Conservation (phyloP, 139 green algal species). For the Dunaliella sp. region DNA sequence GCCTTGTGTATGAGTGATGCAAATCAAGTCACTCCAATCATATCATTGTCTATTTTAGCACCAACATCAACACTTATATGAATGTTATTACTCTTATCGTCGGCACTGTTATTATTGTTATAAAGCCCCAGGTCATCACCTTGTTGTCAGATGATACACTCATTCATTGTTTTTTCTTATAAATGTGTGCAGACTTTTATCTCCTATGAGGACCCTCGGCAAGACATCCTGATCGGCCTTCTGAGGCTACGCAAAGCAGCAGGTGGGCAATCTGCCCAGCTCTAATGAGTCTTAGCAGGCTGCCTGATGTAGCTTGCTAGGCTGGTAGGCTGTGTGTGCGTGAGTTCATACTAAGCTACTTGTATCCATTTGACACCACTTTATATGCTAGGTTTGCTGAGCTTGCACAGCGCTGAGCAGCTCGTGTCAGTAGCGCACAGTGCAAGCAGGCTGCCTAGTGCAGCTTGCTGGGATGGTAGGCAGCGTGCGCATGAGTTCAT, state of each 20-base stretch:
- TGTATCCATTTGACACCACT: background rate
- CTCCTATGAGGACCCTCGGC: slow-evolving; percentile 86
- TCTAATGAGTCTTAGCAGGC: background rate
- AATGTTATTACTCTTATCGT: no score
- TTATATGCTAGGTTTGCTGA: no score
- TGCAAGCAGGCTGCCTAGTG: background rate
- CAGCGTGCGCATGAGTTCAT: background rate
- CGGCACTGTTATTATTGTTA: no score
- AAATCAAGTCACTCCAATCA: no score
- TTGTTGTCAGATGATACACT: no score
- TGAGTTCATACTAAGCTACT: background rate
- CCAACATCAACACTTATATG: no score
- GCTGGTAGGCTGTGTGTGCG: no score
- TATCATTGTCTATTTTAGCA: no score
- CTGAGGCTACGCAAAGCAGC: slow-evolving; percentile 74
- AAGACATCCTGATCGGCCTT: slow-evolving; percentile 96
- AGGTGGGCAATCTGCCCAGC: background rate
- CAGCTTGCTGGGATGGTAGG: background rate
- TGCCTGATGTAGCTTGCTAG: background rate
- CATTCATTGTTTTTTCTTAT: slow-evolving; percentile 63
- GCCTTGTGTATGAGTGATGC: no score
- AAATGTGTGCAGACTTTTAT: slow-evolving; percentile 78
- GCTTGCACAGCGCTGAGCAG: no score
- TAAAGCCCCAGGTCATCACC: no score
- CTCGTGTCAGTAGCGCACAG: no score